Base-by-base conservation (phyloP, 345 rosid species). In the Firmiana major region DNA sequence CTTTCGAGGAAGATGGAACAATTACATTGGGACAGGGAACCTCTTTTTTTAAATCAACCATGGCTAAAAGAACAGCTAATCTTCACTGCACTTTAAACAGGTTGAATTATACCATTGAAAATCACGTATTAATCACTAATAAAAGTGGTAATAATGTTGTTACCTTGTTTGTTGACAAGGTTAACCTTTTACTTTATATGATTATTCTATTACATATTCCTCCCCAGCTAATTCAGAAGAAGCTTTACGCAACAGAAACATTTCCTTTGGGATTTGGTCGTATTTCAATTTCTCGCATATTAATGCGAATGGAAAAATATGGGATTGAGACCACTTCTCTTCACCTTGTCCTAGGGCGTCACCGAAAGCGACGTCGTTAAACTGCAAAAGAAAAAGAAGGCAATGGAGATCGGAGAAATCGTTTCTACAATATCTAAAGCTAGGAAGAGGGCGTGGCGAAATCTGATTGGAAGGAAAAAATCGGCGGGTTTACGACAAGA, bases 211-310 rank as follows among this genome's bases (percentile, higher is more conserved):
- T 31, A 31, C 3, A 31, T 31, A 31, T 78, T 31, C n/a, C 36
- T 34, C 36, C 38, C 49, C 58, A 16, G 43, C 40, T 5, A 21
- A 8, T 55, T 9, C 71, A 63, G 65, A 40, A n/a, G 54, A 71
- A 31, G 15, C 82, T 75, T 83, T 36, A 75, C 71, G 80, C 82
- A 78, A 81, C 71, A 67, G 58, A 74, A 77, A 80, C 48, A 70
- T 26, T 71, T 10, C 22, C 38, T 22, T 63, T 24, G 46, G 63
- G 63, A 26, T 73, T 73, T 22, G 53, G 53, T 62, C 51, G 42
- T 16, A 43, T 17, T 49, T 62, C 65, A 75, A 64, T 75, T 71
- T 63, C 45, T 0, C 76, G 2, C 3, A 7, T 17, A 49, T 24
- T 68, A 58, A 46, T 24, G 51, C 3, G 11, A 43, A 16, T 7